Base-by-base conservation (phyloP, 2,329 filamentous ascomycete species). In the Raffaelea deltoideospora region DNA sequence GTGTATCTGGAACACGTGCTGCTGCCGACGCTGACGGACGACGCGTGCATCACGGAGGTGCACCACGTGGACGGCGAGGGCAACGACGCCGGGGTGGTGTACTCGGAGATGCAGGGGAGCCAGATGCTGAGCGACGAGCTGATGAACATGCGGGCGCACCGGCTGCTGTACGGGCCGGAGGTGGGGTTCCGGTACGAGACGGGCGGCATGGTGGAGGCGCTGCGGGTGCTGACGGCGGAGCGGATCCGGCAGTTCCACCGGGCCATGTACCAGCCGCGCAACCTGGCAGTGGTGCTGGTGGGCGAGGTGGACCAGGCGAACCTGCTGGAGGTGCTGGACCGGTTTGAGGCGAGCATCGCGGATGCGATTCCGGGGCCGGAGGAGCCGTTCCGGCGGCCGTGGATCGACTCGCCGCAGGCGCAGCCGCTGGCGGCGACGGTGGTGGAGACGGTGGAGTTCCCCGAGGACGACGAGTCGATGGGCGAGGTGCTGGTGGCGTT, bases 211-310 rank as follows among this genome's bases (percentile, higher is more conserved):
- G 92, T 92, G 63, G 84, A 94, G 48, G 80, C 86, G 24, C 67
- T 98, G 34, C 77, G 90, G 30, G 76, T 86, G 3, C 63, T 98
- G 33, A 90, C 85, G 0, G 76, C 86, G 2, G 81, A 95, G 36
- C 77, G 86, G 28, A 98, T 98, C 46, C 78, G 90, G n/a, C 75
- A 79, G 40, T 98, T 96, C 50, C 90, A 98, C 56, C 77, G 77
- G 43, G 82, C 87, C 45, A 96, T 98, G 88, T 98, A 98, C 52
- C 88, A 96, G 54, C 90, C 90, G 3, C 88, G 87, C 53, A 98
- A 98, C 50, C 64, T 98, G 41, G 92, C 87, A 45, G 62, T 98
- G 21, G 72, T 95, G 20, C 76, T 98, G 41, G 79, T 92, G n/a
- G 90, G 90, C 31, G 86, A 95, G 55, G 75, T 93, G 2, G 76